phyloP scores from a whole-genome alignment of 768 basidiomycete genomes.

The Mrakia hoshinonis region DNA sequence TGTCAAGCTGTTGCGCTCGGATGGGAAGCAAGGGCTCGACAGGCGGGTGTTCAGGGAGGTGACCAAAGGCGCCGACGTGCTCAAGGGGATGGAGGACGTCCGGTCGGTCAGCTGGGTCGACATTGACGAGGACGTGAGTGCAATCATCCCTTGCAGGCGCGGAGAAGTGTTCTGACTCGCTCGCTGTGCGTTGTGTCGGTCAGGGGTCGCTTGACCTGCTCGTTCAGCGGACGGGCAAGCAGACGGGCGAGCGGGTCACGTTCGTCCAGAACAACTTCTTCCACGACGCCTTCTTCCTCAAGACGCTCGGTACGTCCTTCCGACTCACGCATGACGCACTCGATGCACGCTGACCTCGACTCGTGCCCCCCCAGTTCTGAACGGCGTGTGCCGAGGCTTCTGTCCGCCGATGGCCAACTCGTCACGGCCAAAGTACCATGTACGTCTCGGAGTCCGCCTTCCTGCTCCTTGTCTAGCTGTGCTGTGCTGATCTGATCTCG shows the following conservation, averaged over 20 bases:
- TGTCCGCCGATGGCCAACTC: conserved; percentile 58
- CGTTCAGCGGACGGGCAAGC: conserved; percentile 68
- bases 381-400: conserved; percentile 80
- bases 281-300: conserved; percentile 97
- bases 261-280: conserved; percentile 98
- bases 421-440: conserved; percentile 54
- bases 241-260: conserved; percentile 46
- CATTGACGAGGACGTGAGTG: conserved; percentile 85
- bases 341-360: neutral
- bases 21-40: conserved; percentile 38
- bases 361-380: conserved; percentile 55
- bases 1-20: conserved; percentile 37
- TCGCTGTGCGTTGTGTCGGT: no score
- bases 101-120: conserved; percentile 72
- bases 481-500: neutral
- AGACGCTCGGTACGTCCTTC: conserved; percentile 67
- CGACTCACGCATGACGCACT: neutral
- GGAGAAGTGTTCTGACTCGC: neutral
- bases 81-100: conserved; percentile 68
- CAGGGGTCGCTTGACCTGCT: conserved; percentile 88
- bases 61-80: conserved; percentile 50
- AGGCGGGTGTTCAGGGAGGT: conserved; percentile 57
- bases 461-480: neutral
- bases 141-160: neutral
- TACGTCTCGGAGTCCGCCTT: conserved; percentile 43